phyloP scores from a whole-genome alignment of 495 filamentous ascomycete genomes.

The Aspergillus leporis region DNA sequence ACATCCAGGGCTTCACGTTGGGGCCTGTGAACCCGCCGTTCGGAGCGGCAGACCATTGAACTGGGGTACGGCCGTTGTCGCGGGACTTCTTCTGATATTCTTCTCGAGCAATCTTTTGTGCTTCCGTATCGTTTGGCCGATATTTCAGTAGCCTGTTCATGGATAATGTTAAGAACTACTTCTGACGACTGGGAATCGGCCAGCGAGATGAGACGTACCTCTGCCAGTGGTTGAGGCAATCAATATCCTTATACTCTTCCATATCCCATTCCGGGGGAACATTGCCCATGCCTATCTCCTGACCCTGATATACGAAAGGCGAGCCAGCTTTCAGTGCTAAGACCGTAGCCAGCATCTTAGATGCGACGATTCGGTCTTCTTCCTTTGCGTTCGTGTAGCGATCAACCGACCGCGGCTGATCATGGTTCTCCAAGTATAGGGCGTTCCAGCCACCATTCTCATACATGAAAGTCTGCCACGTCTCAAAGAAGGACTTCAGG shows the following conservation, averaged over 20 bases:
- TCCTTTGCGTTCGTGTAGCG: constrained; percentile 55
- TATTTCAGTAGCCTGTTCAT: constrained; percentile 34
- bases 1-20: constrained; percentile 61
- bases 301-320: constrained; percentile 73
- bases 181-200: too few relatives aligned
- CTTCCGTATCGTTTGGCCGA: constrained; percentile 33
- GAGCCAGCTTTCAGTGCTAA: constrained; percentile 63
- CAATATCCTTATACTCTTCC: constrained; percentile 71
- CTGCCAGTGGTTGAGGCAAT: constrained; percentile 64
- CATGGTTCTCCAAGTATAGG: constrained; percentile 73
- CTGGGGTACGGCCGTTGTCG: constrained; percentile 58
- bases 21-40: constrained; percentile 55
- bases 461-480: constrained; percentile 70
- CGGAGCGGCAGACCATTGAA: constrained; percentile 50
- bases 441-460: constrained; percentile 72
- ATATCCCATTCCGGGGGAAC: constrained; percentile 64
- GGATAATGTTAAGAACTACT: background rate
- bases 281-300: constrained; percentile 77
- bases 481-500: constrained; percentile 58
- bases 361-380: constrained; percentile 43
- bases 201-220: constrained; percentile 27
- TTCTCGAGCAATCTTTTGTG: constrained; percentile 33
- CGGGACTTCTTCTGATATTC: constrained; percentile 54
- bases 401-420: constrained; percentile 64
- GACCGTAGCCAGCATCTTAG: constrained; percentile 65